A percentile compares a stretch with the other conserved stretches of the same genome.
These are phyloP conservation scores for Neofusicoccum parvum DNA, from an alignment of 2,329 filamentous ascomycete species.

Conservation along the genomic window DNA sequence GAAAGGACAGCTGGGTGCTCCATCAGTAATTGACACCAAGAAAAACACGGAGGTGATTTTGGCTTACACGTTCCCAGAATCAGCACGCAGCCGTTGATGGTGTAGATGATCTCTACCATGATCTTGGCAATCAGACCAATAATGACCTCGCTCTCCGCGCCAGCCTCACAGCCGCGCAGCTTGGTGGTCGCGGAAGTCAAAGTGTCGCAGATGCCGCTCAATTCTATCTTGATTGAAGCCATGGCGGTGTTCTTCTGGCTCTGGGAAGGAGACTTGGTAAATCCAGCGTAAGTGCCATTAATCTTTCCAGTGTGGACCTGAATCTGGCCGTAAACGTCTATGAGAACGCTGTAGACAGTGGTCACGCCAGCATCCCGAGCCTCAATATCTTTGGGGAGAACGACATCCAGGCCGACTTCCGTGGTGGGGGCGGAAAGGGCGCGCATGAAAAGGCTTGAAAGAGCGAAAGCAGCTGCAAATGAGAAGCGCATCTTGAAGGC, in stretches of 20 bases:
- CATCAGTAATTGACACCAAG: not conserved
- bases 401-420: not conserved
- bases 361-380: not conserved
- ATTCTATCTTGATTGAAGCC: conserved; percentile 7
- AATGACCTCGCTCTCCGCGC: conserved; percentile 4
- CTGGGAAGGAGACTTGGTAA: not conserved
- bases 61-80: conserved; percentile 19
- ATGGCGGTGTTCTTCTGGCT: conserved; percentile 2
- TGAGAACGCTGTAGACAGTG: conserved; percentile 1
- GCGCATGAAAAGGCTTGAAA: conserved; percentile 18
- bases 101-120: conserved; percentile 44
- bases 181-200: conserved; percentile 1
- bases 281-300: conserved; percentile 11
- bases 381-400: not conserved
- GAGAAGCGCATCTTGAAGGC: not conserved
- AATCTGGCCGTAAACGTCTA: not conserved
- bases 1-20: not conserved
- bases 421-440: conserved; percentile 16
- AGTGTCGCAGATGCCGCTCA: conserved; percentile 5
- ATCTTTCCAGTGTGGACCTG: conserved; percentile 13
- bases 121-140: conserved; percentile 46
- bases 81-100: conserved; percentile 52
- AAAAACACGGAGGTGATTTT: not conserved
- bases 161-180: not conserved
- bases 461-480: not conserved